phyloP scores from a whole-genome alignment of 805 yeast genomes.

The Ogataea naganishii region DNA sequence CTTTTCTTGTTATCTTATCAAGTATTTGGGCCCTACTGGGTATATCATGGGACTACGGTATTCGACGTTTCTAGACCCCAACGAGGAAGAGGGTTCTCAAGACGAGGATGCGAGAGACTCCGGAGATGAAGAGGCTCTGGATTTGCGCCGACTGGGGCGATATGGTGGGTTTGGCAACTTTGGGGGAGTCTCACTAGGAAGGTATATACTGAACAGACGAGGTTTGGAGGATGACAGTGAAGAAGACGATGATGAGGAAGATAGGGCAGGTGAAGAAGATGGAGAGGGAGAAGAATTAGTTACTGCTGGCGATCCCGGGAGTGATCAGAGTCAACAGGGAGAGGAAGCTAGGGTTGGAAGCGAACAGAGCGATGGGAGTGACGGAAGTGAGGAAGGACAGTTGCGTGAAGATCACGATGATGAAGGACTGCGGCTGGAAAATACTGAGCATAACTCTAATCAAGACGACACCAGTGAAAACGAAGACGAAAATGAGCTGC shows the following conservation, averaged over 20 bases:
- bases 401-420: no score
- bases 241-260: constrained; percentile 6
- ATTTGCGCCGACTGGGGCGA: constrained; percentile 8
- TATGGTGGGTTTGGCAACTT: constrained; percentile 5
- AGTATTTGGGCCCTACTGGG: no score
- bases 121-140: constrained; percentile 13
- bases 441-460: no score
- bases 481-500: neutral
- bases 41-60: constrained; percentile 39
- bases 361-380: no score
- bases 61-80: constrained; percentile 30
- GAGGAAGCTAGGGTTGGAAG: no score
- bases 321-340: no score
- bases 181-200: constrained; percentile 4
- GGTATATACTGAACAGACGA: constrained; percentile 8
- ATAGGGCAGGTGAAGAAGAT: constrained; percentile 3
- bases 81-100: constrained; percentile 12
- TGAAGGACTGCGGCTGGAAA: no score
- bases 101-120: constrained; percentile 2
- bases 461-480: neutral
- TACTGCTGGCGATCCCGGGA: neutral
- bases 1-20: no score
- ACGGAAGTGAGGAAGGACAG: no score
- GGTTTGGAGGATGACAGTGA: constrained; percentile 4
- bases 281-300: constrained; percentile 3